Evolutionary conservation across 306 rosid species (phyloP), one percentile per base, ranked within the genome.

Genomic region (Abrus pulchellus): DNA sequence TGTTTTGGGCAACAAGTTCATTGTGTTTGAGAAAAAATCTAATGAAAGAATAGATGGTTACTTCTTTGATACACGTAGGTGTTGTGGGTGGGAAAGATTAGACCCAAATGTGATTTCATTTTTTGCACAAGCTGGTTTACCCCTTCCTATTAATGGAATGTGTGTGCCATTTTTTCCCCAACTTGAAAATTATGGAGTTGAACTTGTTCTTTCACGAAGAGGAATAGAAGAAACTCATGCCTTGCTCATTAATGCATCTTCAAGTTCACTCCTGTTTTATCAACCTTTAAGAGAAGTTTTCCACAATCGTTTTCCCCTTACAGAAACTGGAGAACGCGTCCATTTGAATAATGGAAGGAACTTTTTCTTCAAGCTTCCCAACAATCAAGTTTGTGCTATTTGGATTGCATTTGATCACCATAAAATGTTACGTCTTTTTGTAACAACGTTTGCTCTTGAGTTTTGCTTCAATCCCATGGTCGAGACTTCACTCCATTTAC

Each of bases 1-100:
- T 70, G 61, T 70, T 49, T 70, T 70, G 55, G 75, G 75, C 49
- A 7, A 70, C 27, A 70, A 70, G 61, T 49, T 70, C 20, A 13
- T 67, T 27, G 30, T 28, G 32, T 45, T 45, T 45, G 49, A 45
- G 49, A 45, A 9, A 45, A 45, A 7, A 45, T 7, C 11, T 8
- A 9, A 45, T 8, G 49, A 9, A 1, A 2, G 0, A 45, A 45
- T 45, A 9, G 49, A 9, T 45, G 49, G 49, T 1, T 45, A 45
- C 5, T 49, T 33, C 45, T 49, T 11, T 49, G 75, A 49, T n/a
- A 70, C 75, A 0, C 38, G 4, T 2, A n/a, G 0, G 0, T 30
- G 1, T 1, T 3, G 10, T 34, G 28, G 0, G 6, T 70, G 61
- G 75, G 4, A 49, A 32, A 4, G 2, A n/a, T 68, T 68, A 4